Percentiles rank a stretch among this genome's conserved stretches.
Conservation (phyloP, 805 yeast species). For the Trichomonascus vanleenenianus region DNA sequence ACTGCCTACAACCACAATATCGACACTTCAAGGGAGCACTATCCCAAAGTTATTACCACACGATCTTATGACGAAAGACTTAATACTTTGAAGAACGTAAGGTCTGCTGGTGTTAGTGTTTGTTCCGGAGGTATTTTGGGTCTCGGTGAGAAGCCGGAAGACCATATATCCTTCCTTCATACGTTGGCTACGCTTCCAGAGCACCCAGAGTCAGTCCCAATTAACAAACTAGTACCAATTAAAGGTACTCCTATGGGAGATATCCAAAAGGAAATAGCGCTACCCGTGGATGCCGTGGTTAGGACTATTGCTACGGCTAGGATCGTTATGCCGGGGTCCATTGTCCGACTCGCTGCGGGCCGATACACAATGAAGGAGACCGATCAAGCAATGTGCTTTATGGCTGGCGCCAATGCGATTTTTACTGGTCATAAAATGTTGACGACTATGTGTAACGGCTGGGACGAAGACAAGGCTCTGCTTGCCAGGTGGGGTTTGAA, state of each 20-base stretch:
- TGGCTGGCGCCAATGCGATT: constrained; percentile 74
- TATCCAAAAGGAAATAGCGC: constrained; percentile 28
- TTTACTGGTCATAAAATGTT: constrained; percentile 77
- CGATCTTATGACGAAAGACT: constrained; percentile 67
- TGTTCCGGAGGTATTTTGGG: constrained; percentile 81
- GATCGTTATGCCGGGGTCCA: constrained; percentile 61
- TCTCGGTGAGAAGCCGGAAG: constrained; percentile 65
- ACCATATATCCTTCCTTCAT: constrained; percentile 59
- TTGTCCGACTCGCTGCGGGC: constrained; percentile 73
- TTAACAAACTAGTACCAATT: constrained; percentile 69
- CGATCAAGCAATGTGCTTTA: constrained; percentile 67
- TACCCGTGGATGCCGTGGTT: constrained; percentile 54
- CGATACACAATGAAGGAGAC: constrained; percentile 72
- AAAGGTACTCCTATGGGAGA: constrained; percentile 70
- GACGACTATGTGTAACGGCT: constrained; percentile 75
- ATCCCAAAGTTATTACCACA: constrained; percentile 64
- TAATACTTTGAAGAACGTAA: constrained; percentile 56
- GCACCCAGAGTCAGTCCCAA: constrained; percentile 82
- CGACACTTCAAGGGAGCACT: constrained; percentile 72
- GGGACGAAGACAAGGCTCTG: constrained; percentile 75
- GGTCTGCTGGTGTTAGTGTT: constrained; percentile 53
- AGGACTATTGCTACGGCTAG: constrained; percentile 73
- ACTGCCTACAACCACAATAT: constrained; percentile 80
- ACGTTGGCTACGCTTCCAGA: constrained; percentile 58
- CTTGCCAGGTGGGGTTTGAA: constrained; percentile 55